These are phyloP conservation scores for Claviceps sorghi DNA, from an alignment of 2,329 filamentous ascomycete species.

Conservation along the genomic window DNA sequence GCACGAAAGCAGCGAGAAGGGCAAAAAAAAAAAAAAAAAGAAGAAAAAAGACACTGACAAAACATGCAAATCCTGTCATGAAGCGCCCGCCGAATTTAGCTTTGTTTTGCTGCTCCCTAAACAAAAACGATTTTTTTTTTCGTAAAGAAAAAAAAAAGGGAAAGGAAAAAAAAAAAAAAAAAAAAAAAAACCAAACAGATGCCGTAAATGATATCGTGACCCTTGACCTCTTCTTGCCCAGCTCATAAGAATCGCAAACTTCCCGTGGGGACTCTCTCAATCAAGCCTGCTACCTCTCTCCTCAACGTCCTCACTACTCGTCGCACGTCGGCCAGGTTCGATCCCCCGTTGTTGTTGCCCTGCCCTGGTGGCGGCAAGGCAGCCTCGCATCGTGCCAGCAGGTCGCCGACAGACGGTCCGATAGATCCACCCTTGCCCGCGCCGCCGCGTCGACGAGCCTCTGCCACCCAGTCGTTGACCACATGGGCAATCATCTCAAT, in stretches of 20 bases:
- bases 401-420: constrained; percentile 31
- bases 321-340: constrained; percentile 29
- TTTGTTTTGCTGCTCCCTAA: background rate
- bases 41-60: background rate
- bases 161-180: background rate
- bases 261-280: constrained; percentile 26
- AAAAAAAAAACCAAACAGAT: background rate
- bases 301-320: constrained; percentile 27
- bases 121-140: background rate
- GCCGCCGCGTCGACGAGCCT: constrained; percentile 32
- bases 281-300: constrained; percentile 29
- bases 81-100: background rate
- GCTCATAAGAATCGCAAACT: constrained; percentile 32
- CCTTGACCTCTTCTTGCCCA: background rate
- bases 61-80: background rate
- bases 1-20: too few relatives aligned
- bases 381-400: constrained; percentile 35
- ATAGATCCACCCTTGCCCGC: constrained; percentile 24
- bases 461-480: constrained; percentile 34
- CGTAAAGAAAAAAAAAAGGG: background rate
- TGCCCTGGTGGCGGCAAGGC: constrained; percentile 26
- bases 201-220: background rate
- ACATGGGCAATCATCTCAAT: constrained; percentile 40
- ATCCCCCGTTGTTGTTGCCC: constrained; percentile 29
- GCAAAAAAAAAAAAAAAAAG: background rate